Percentiles rank a stretch among this genome's conserved stretches.
Conservation (phyloP, 129 eudicot species). For the Dittrichia graveolens region DNA sequence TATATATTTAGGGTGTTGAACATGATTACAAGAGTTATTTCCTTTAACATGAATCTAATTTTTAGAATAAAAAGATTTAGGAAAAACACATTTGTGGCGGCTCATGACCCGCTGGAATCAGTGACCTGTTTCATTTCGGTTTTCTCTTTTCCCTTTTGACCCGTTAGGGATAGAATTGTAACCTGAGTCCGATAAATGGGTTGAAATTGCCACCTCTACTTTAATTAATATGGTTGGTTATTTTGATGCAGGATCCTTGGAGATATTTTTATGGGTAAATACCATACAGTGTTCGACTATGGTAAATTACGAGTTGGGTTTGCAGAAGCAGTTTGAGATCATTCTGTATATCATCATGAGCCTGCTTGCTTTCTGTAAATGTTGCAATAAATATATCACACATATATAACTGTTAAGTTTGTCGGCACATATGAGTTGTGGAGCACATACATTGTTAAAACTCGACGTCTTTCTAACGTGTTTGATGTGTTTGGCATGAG, state of each 20-base stretch:
- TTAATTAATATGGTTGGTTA: constrained; percentile 7
- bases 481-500: not conserved
- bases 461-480: not conserved
- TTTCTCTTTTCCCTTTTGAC: not conserved
- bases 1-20: not conserved
- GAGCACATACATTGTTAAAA: constrained; percentile 8
- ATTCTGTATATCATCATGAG: not conserved
- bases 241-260: constrained; percentile 62
- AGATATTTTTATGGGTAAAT: constrained; percentile 60
- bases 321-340: constrained; percentile 51
- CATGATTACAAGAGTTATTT: not conserved
- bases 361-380: constrained; percentile 22
- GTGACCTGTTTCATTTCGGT: not conserved
- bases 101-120: not conserved
- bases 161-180: not conserved
- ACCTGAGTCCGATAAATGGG: not conserved
- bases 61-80: not conserved
- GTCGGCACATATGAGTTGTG: constrained; percentile 9
- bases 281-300: constrained; percentile 59
- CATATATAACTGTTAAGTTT: constrained; percentile 10
- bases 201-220: not conserved
- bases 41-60: not conserved
- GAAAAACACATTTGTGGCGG: not conserved
- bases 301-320: constrained; percentile 52
- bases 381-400: constrained; percentile 25